Percentiles rank a stretch among this genome's conserved stretches.
These are phyloP conservation scores for Santalum album DNA, from an alignment of 164 flowering plant species.

Conservation along the genomic window DNA sequence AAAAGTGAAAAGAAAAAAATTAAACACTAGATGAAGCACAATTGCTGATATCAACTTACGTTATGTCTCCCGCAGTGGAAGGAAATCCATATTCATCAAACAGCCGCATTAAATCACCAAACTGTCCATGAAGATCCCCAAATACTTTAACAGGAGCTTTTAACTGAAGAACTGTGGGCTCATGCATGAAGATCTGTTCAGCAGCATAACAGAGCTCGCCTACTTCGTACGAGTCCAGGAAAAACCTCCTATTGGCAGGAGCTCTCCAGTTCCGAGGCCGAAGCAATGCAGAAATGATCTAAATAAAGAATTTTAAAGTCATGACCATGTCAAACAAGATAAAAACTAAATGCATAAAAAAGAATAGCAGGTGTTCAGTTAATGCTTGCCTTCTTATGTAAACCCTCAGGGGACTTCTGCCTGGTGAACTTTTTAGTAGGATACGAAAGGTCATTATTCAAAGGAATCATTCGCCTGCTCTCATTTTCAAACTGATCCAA, in stretches of 20 bases:
- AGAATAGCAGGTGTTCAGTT: slow-evolving; percentile 3
- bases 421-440: slow-evolving; percentile 61
- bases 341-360: not conserved
- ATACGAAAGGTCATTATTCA: slow-evolving; percentile 47
- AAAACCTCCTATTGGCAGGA: slow-evolving; percentile 78
- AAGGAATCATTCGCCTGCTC: slow-evolving; percentile 81
- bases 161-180: slow-evolving; percentile 89
- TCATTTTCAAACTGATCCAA: slow-evolving; percentile 99
- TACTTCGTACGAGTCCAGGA: slow-evolving; percentile 94
- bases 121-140: slow-evolving; percentile 99
- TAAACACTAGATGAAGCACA: not conserved
- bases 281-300: slow-evolving; percentile 81
- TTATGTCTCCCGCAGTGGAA: slow-evolving; percentile 93
- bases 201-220: slow-evolving; percentile 98
- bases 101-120: slow-evolving; percentile 95
- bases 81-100: slow-evolving; percentile 99
- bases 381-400: slow-evolving; percentile 77
- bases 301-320: slow-evolving; percentile 15
- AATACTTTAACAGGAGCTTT: slow-evolving; percentile 96
- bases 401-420: slow-evolving; percentile 84
- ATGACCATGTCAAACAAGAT: not conserved
- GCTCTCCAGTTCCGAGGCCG: slow-evolving; percentile 93
- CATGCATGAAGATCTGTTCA: slow-evolving; percentile 95
- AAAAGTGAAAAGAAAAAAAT: no score
- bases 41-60: slow-evolving; percentile 39